phyloP scores from a whole-genome alignment of 2,329 filamentous ascomycete genomes.

The Biscogniauxia mediterranea region DNA sequence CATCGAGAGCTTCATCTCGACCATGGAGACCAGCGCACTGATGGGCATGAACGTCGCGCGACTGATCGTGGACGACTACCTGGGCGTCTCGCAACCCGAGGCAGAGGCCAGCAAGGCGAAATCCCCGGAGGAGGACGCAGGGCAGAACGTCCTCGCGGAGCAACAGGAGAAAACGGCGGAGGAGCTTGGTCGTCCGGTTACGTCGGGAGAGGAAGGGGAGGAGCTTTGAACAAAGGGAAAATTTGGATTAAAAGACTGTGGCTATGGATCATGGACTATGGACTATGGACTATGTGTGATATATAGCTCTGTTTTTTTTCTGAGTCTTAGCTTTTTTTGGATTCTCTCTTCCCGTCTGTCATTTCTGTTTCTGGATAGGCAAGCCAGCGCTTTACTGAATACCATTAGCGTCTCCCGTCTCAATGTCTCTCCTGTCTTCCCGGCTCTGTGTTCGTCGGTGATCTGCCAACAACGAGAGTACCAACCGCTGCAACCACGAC shows the following conservation, averaged over 20 bases:
- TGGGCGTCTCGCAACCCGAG: conserved; percentile 12
- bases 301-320: neutral
- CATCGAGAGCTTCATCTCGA: conserved; percentile 93
- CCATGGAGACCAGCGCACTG: conserved; percentile 93
- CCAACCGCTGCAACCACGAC: neutral
- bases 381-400: neutral
- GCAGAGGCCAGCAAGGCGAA: conserved; percentile 5
- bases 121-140: conserved; percentile 2
- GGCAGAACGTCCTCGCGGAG: conserved; percentile 6
- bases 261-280: neutral
- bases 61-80: conserved; percentile 62
- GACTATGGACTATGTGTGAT: neutral
- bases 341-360: too few relatives aligned
- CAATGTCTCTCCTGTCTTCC: neutral
- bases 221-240: conserved; percentile 10
- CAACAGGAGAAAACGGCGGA: conserved; percentile 5
- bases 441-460: neutral
- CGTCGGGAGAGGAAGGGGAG: neutral
- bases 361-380: too few relatives aligned
- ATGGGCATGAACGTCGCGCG: conserved; percentile 85
- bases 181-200: conserved; percentile 1
- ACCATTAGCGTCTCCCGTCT: neutral
- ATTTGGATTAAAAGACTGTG: neutral
- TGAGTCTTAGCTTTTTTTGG: too few relatives aligned
- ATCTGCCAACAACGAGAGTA: neutral